Percentiles rank a stretch among this genome's conserved stretches.
phyloP scores from a whole-genome alignment of 495 filamentous ascomycete species.

The Lasiosphaeria hispida region DNA sequence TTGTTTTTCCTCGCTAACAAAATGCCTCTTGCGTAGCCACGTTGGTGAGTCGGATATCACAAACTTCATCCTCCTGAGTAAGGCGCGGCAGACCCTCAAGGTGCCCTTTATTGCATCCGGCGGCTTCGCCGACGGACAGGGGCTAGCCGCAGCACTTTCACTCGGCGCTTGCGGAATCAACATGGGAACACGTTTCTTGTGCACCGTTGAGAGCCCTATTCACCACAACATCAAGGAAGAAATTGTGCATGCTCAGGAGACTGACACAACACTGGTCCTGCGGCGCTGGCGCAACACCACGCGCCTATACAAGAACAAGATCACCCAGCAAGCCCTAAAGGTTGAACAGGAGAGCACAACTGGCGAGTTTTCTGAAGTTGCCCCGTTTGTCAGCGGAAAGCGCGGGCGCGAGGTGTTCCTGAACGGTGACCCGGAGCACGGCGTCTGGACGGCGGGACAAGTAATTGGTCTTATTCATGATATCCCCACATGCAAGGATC shows the following conservation, averaged over 20 bases:
- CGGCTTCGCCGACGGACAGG: constrained; percentile 93
- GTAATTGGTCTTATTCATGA: constrained; percentile 67
- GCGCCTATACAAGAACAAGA: constrained; percentile 84
- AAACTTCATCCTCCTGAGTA: constrained; percentile 89
- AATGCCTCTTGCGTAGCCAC: constrained; percentile 35
- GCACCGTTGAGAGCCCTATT: constrained; percentile 87
- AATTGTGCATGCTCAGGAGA: constrained; percentile 86
- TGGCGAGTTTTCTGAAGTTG: constrained; percentile 89
- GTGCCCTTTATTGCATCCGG: constrained; percentile 95
- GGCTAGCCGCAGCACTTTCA: constrained; percentile 85
- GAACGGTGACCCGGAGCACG: constrained; percentile 87
- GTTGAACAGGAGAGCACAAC: constrained; percentile 80
- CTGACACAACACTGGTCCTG: constrained; percentile 84
- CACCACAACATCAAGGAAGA: constrained; percentile 90
- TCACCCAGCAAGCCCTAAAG: constrained; percentile 74
- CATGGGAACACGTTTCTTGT: constrained; percentile 94
- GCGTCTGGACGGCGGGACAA: constrained; percentile 69
- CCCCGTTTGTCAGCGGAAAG: constrained; percentile 87
- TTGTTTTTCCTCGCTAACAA: background rate
- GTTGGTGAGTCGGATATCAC: constrained; percentile 96
- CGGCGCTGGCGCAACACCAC: constrained; percentile 92
- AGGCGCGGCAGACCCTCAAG: constrained; percentile 78
- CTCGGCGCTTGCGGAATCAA: constrained; percentile 95
- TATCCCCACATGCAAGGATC: constrained; percentile 57
- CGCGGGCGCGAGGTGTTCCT: constrained; percentile 86